Evolutionary conservation across 2,329 filamentous ascomycete species (phyloP), one percentile per base, ranked within the genome.

Genomic region (Claviceps sp.): DNA sequence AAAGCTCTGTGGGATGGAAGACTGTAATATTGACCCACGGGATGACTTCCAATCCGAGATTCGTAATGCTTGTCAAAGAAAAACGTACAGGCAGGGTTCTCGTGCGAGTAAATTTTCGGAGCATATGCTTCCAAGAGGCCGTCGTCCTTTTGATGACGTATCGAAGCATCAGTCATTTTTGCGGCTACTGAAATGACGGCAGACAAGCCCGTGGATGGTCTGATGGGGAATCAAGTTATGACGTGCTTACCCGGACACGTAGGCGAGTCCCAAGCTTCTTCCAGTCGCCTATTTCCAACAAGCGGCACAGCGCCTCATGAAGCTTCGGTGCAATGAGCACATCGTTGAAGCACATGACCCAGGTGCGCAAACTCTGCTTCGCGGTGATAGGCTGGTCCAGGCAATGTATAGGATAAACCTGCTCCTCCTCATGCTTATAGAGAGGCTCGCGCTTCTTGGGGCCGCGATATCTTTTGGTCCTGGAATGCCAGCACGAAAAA

Each of bases 271-370:
- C 50, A 7, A 55, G 48, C 44, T 55, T 55, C 37, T 46, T 55
- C 53, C 53, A 55, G 24, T 55, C 50, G 5, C 53, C 53, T 40
- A 46, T 52, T 48, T 55, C 48, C 22, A 55, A 48, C 16, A 55
- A 44, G 1, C n/a, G 22, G 34, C 50, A 52, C 16, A 55, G 41
- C 20, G 50, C 50, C 11, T 49, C 41, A 18, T 55, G 48, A 8
- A 55, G 48, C 38, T 38, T 42, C 16, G 40, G 22, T 13, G 44
- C 53, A 26, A 47, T 30, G 44, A 55, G 50, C 50, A 55, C 53
- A 50, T 55, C 53, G 38, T 55, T 55, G 50, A 55, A 55, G 50
- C 53, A 52, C 50, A 55, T 41, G 16, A 55, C 53, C 53, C 53
- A 55, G 8, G 53, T 55, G 11, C 50, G 37, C 37, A 55, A 41